Evolutionary conservation across 2,329 filamentous ascomycete species (phyloP).

Genomic region (Alternaria postmessia): DNA sequence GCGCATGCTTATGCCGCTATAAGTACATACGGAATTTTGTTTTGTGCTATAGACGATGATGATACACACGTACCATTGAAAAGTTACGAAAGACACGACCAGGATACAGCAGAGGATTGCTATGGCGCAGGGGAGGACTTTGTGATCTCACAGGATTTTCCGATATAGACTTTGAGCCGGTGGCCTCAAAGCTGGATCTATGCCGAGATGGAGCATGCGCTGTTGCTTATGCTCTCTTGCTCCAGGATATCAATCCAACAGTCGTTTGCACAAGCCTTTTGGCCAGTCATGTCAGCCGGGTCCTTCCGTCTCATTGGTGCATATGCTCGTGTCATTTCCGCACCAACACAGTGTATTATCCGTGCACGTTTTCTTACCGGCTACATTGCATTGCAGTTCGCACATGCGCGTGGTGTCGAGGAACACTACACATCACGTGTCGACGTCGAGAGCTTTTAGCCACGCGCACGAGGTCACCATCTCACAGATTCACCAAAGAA

Average conservation of each 20-base stretch:
- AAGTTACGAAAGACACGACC: slow-evolving; percentile 12
- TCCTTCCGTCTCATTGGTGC: slow-evolving; percentile 12
- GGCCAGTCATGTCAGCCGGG: slow-evolving; percentile 7
- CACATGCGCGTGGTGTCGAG: not conserved
- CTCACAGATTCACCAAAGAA: not conserved
- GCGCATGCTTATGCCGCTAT: not conserved
- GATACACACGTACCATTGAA: slow-evolving; percentile 4
- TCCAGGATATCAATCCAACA: slow-evolving; percentile 13
- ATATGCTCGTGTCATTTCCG: not conserved
- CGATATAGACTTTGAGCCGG: not conserved
- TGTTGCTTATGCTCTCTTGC: slow-evolving; percentile 8
- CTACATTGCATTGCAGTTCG: slow-evolving; percentile 3
- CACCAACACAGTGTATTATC: slow-evolving; percentile 3
- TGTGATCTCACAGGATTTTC: not conserved
- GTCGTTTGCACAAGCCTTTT: slow-evolving; percentile 12
- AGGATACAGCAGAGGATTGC: slow-evolving; percentile 3
- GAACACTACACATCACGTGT: not conserved
- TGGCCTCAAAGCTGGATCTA: not conserved
- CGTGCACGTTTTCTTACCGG: slow-evolving; percentile 4
- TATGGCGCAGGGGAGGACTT: slow-evolving; percentile 3
- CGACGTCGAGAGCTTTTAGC: not conserved
- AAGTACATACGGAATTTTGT: not conserved
- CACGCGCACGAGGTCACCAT: slow-evolving; percentile 1
- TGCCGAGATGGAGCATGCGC: slow-evolving; percentile 14
- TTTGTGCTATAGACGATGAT: slow-evolving; percentile 7